These are phyloP conservation scores for Populus davidiana DNA, from an alignment of 345 rosid genomes.

Conservation along the genomic window DNA sequence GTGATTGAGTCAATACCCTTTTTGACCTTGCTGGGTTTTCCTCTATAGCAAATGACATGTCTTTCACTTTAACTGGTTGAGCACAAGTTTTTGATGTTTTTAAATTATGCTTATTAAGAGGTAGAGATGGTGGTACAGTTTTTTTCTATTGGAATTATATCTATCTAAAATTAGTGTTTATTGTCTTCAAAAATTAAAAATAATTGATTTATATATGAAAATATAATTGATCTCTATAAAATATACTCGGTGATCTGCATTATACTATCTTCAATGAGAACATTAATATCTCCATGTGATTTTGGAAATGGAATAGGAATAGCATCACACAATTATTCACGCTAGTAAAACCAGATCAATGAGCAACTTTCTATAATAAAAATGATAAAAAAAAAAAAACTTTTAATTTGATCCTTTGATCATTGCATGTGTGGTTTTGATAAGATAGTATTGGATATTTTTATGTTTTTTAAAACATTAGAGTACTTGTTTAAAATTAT, in stretches of 20 bases:
- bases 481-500: too few relatives aligned
- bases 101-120: too few relatives aligned
- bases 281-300: constrained; percentile 21
- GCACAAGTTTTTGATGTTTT: too few relatives aligned
- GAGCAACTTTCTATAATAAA: constrained; percentile 34
- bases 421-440: constrained; percentile 31
- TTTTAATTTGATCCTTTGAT: constrained; percentile 43
- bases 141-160: too few relatives aligned
- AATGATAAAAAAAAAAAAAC: constrained; percentile 42
- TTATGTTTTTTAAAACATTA: too few relatives aligned
- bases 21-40: background rate
- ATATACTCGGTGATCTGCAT: constrained; percentile 18
- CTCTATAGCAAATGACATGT: background rate
- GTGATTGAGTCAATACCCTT: too few relatives aligned
- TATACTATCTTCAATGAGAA: constrained; percentile 36
- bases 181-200: background rate
- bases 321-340: constrained; percentile 15
- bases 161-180: background rate
- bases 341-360: constrained; percentile 34
- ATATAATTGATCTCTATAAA: background rate
- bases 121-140: too few relatives aligned
- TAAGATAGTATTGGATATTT: constrained; percentile 29
- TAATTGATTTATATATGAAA: too few relatives aligned
- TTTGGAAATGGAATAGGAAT: constrained; percentile 21
- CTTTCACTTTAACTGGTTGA: background rate